phyloP scores from a whole-genome alignment of 331 rosid species.

The Quercus tomentella region DNA sequence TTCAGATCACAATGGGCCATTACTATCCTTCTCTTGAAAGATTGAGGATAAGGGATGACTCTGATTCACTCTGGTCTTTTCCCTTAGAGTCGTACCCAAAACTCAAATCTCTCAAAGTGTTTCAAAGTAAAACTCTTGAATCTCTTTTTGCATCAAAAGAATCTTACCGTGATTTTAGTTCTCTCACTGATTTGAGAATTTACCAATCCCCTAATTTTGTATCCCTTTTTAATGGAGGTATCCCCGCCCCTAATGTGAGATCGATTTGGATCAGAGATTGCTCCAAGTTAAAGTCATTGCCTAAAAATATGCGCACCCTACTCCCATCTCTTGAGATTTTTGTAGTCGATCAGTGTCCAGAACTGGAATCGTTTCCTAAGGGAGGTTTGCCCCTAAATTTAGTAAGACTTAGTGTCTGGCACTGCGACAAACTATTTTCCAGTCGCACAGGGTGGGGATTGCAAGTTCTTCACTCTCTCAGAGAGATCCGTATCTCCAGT shows the following conservation, averaged over 20 bases:
- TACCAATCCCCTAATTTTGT: conserved; percentile 2
- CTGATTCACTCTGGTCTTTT: neutral
- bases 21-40: neutral
- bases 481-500: neutral
- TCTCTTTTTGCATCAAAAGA: neutral
- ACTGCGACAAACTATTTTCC: neutral
- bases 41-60: accelerated
- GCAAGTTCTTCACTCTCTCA: neutral
- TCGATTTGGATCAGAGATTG: accelerated
- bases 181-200: neutral
- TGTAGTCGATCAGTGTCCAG: accelerated
- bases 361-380: neutral
- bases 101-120: neutral
- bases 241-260: neutral
- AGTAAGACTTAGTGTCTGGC: accelerated
- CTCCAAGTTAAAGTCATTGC: neutral
- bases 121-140: neutral
- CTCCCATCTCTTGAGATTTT: neutral
- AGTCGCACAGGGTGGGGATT: neutral
- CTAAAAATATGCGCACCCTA: neutral
- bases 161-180: neutral
- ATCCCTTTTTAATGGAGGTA: neutral
- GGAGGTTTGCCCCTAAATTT: conserved; percentile 19
- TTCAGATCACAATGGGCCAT: too few species aligned
- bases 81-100: neutral